Conservation (phyloP, 2,329 filamentous ascomycete genomes). For the Xylariales sp. region DNA sequence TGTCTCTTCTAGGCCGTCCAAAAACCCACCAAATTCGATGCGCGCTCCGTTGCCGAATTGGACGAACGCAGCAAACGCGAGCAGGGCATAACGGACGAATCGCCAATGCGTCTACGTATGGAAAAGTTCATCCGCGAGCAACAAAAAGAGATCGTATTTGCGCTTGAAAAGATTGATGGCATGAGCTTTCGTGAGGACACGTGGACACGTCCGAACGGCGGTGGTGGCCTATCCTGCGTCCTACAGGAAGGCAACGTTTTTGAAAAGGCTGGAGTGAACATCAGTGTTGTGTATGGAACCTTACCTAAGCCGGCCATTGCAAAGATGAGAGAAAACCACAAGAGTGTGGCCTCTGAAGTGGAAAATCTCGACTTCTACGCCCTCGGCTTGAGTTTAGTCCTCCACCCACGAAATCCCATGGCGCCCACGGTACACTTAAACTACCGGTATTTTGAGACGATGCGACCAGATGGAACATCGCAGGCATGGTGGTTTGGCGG, state of each 20-base stretch:
- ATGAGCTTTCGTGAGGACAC: slow-evolving; percentile 83
- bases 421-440: slow-evolving; percentile 98
- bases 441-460: slow-evolving; percentile 98
- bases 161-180: slow-evolving; percentile 86
- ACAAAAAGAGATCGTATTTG: slow-evolving; percentile 86
- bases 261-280: slow-evolving; percentile 96
- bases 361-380: slow-evolving; percentile 94
- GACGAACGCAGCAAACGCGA: slow-evolving; percentile 86
- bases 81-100: slow-evolving; percentile 77
- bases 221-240: slow-evolving; percentile 93
- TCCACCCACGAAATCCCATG: slow-evolving; percentile 96
- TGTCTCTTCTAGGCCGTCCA: slow-evolving; percentile 53
- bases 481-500: slow-evolving; percentile 99
- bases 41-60: slow-evolving; percentile 82
- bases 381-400: slow-evolving; percentile 88
- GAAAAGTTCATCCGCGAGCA: slow-evolving; percentile 95
- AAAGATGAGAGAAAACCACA: slow-evolving; percentile 95
- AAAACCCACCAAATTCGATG: slow-evolving; percentile 64
- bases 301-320: slow-evolving; percentile 87
- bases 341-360: slow-evolving; percentile 77
- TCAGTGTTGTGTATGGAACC: slow-evolving; percentile 92
- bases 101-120: slow-evolving; percentile 98
- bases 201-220: slow-evolving; percentile 88
- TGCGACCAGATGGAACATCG: slow-evolving; percentile 80
- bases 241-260: slow-evolving; percentile 97